Evolutionary conservation across 2,329 filamentous ascomycete species (phyloP).

Genomic region (Aquanectria penicillioides): DNA sequence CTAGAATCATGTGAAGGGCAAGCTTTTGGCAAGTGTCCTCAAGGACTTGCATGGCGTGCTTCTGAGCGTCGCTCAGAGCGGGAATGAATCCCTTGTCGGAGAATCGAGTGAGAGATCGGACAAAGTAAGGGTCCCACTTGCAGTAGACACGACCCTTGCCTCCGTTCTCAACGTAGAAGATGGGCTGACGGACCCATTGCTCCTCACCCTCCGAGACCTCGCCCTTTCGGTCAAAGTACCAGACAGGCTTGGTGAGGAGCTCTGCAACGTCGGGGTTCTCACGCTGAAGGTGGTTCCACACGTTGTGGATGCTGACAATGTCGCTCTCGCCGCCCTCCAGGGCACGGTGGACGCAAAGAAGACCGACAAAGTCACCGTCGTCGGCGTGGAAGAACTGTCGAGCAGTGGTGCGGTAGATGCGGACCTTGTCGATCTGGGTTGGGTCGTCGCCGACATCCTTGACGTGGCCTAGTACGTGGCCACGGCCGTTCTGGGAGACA

Average conservation of each 20-base stretch:
- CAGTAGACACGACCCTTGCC: constrained; percentile 63
- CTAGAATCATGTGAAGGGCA: constrained; percentile 85
- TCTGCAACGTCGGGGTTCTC: constrained; percentile 83
- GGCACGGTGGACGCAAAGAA: constrained; percentile 82
- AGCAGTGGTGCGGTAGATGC: constrained; percentile 90
- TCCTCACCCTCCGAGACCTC: constrained; percentile 80
- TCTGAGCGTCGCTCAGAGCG: constrained; percentile 73
- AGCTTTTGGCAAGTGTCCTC: constrained; percentile 80
- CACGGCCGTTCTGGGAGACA: constrained; percentile 84
- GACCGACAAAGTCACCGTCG: constrained; percentile 82
- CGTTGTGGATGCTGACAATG: constrained; percentile 79
- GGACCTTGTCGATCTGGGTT: constrained; percentile 83
- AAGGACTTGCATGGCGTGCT: constrained; percentile 67
- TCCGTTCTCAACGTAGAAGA: constrained; percentile 81
- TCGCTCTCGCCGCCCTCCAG: constrained; percentile 86
- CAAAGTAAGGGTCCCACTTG: constrained; percentile 93
- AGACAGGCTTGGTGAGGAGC: constrained; percentile 78
- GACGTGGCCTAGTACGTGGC: constrained; percentile 88
- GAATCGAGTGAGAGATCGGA: constrained; percentile 79
- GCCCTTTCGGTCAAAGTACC: constrained; percentile 94
- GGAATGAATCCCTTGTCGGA: constrained; percentile 79
- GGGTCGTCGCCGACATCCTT: constrained; percentile 88
- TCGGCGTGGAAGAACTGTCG: constrained; percentile 70
- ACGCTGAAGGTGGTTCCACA: constrained; percentile 82
- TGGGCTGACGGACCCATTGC: constrained; percentile 75